Base-by-base conservation (phyloP, 495 filamentous ascomycete genomes). In the Haplographium delicatum region DNA sequence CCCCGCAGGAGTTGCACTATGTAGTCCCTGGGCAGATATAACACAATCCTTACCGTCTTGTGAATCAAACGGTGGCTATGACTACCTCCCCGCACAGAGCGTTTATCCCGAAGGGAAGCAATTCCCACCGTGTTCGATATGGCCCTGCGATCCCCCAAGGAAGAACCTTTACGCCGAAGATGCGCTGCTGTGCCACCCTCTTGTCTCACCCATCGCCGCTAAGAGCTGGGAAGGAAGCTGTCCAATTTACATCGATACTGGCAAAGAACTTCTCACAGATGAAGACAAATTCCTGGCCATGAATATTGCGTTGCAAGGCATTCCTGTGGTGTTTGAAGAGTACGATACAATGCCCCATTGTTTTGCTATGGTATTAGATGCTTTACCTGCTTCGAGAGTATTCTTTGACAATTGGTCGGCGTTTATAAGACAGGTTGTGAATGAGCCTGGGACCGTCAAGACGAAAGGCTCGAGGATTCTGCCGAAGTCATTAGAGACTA, bases 321-420 rank as follows among this genome's bases (percentile, higher is more conserved):
- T 85, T 1, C 55, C 64, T 1, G 79, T 95, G 4, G 68, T 79
- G 26, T 84, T 81, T 31, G 81, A 90, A 59, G 76, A 88, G 65
- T 95, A 81, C 57, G 86, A 91, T 64, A 84, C 82, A 1, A 94
- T 95, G 88, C 90, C 91, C 37, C 91, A 97, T 61, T 87, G 84
- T 51, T 95, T 94, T 62, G 81, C 73, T 0, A 57, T 83, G 53
- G 41, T 94, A 0, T 66, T 95, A 49, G 64, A 71, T n/a, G 61
- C 58, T n/a, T 57, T 78, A 1, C 45, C 65, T 0, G 75, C 70
- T 5, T 59, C 72, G 1, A 66, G 65, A 47, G 64, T 70, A 38
- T 85, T 79, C 57, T 74, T 83, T 38, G 64, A 76, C 7, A 64
- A 73, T 16, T 76, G 80, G 68, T 70, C 76, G 0, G 66, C 62